These are phyloP conservation scores for Fusarium avenaceum DNA, from an alignment of 2,329 filamentous ascomycete species.

Conservation along the genomic window DNA sequence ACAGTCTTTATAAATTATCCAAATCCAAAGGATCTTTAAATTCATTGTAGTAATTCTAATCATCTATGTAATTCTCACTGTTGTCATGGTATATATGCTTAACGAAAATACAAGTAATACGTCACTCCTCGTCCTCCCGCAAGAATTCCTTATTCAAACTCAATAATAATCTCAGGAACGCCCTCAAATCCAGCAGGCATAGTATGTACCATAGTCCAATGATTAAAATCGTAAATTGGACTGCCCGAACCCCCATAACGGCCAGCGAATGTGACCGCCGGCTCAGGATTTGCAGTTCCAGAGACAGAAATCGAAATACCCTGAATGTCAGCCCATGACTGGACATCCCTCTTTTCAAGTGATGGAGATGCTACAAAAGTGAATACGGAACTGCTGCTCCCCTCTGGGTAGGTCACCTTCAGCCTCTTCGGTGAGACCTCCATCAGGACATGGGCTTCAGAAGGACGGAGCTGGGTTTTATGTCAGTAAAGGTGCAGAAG, in stretches of 20 bases:
- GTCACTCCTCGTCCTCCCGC: too few relatives aligned
- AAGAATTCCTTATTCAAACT: neutral
- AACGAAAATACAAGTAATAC: too few relatives aligned
- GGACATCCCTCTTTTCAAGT: constrained; percentile 17
- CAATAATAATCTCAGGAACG: constrained; percentile 10
- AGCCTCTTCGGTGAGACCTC: constrained; percentile 18
- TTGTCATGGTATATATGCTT: too few relatives aligned
- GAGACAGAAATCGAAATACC: constrained; percentile 14
- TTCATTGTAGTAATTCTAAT: too few relatives aligned
- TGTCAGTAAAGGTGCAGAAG: neutral
- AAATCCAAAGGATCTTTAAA: too few relatives aligned
- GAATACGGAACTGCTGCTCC: constrained; percentile 1
- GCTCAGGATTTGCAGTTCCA: neutral
- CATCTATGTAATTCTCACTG: too few relatives aligned
- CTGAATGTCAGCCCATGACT: constrained; percentile 19
- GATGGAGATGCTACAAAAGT: constrained; percentile 23
- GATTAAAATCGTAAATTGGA: constrained; percentile 16
- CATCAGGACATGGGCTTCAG: constrained; percentile 18
- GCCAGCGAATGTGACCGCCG: constrained; percentile 13
- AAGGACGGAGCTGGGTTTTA: constrained; percentile 3
- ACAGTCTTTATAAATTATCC: too few relatives aligned
- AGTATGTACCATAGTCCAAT: constrained; percentile 10
- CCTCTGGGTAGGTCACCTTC: constrained; percentile 7
- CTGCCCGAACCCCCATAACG: constrained; percentile 19
- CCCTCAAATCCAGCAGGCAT: constrained; percentile 25